These are phyloP conservation scores for Gossypium anomalum DNA, from an alignment of 345 rosid genomes.

Conservation along the genomic window DNA sequence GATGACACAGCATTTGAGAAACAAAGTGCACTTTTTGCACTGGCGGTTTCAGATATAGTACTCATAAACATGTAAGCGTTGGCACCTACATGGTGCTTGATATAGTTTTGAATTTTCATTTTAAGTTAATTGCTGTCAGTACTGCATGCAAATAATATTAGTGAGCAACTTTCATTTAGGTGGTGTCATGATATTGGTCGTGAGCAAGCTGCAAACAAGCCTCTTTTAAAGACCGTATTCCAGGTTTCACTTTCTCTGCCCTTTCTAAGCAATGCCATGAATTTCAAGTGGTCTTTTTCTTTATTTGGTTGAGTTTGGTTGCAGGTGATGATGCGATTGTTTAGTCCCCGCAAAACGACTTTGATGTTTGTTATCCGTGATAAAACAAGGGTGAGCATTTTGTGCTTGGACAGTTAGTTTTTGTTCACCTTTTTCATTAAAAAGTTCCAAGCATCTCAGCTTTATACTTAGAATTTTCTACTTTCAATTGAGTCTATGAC, in stretches of 20 bases:
- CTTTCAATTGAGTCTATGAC: background rate
- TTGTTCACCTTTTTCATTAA: background rate
- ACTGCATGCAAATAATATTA: conserved; percentile 14
- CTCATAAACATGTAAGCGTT: conserved; percentile 90
- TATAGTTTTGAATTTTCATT: conserved; percentile 6
- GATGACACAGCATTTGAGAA: conserved; percentile 99
- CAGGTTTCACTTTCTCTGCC: conserved; percentile 50
- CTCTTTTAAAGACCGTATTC: conserved; percentile 95
- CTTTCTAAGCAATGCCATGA: conserved; percentile 18
- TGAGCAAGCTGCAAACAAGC: conserved; percentile 99
- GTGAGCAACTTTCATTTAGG: conserved; percentile 43
- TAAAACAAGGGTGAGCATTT: conserved; percentile 68
- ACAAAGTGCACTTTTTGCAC: conserved; percentile 99
- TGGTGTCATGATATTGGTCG: conserved; percentile 99
- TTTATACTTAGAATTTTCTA: background rate
- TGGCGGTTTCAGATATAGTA: conserved; percentile 97
- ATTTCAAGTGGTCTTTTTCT: conserved; percentile 12
- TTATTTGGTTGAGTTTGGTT: conserved; percentile 22
- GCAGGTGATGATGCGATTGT: conserved; percentile 98
- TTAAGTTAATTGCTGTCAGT: background rate
- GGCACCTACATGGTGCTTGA: background rate
- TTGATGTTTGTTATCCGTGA: conserved; percentile 98
- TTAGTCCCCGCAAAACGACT: conserved; percentile 99
- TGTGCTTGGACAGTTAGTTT: conserved; percentile 10
- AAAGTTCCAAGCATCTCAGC: background rate